Percentiles rank a stretch among this genome's conserved stretches.
These are phyloP conservation scores for Carex pumila DNA, from an alignment of 176 grass and related monocot genomes.

Conservation along the genomic window DNA sequence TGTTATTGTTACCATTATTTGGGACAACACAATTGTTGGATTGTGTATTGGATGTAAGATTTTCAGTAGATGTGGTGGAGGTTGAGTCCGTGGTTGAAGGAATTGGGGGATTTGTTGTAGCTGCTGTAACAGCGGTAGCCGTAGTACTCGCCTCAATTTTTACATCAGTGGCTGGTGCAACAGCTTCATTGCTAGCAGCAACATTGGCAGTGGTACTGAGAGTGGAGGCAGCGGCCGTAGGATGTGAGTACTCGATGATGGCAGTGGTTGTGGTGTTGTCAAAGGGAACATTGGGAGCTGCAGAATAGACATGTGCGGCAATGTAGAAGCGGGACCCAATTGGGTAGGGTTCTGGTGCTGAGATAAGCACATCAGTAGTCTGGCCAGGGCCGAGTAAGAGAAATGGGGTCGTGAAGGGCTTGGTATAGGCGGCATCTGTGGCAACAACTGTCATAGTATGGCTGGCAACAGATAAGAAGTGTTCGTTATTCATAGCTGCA, in stretches of 20 bases:
- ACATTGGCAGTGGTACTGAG: background rate
- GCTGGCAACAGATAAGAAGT: constrained; percentile 58
- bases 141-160: background rate
- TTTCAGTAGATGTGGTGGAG: background rate
- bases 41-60: background rate
- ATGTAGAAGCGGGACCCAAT: constrained; percentile 54
- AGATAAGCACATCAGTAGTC: constrained; percentile 78
- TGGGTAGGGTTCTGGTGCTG: constrained; percentile 36
- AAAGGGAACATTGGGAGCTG: constrained; percentile 28
- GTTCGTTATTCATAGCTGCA: constrained; percentile 62
- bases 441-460: constrained; percentile 71
- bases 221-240: background rate
- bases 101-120: background rate
- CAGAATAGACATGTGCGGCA: constrained; percentile 55
- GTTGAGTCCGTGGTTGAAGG: background rate
- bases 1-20: background rate
- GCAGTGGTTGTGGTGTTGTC: constrained; percentile 86
- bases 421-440: constrained; percentile 67
- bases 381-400: constrained; percentile 75
- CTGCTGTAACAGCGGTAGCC: background rate
- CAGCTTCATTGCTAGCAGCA: background rate
- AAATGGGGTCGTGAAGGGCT: constrained; percentile 65
- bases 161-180: background rate
- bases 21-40: background rate
- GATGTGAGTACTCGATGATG: constrained; percentile 45